A percentile compares a stretch with the other conserved stretches of the same genome.
Conservation (phyloP, 2,329 filamentous ascomycete genomes). For the Cordyceps tenuipes region DNA sequence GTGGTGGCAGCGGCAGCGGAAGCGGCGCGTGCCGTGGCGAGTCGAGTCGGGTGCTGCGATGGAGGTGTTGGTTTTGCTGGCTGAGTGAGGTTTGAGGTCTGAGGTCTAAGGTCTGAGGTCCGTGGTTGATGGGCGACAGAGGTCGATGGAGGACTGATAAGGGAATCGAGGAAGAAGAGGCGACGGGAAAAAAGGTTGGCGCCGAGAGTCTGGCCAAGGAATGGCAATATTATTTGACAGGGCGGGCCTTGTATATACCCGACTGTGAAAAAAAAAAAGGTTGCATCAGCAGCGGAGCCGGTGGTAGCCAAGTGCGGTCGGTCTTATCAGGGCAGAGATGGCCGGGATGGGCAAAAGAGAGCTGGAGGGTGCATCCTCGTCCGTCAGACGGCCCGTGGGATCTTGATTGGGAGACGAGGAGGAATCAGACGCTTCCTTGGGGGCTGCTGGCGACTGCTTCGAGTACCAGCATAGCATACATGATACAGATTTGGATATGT, state of each 20-base stretch:
- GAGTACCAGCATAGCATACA: background rate
- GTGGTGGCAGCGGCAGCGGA: too few relatives aligned
- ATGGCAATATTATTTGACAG: background rate
- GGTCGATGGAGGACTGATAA: background rate
- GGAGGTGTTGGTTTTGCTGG: background rate
- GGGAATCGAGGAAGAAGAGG: background rate
- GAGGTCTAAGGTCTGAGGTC: too few relatives aligned
- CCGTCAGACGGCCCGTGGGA: too few relatives aligned
- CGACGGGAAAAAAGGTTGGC: background rate
- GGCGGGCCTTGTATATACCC: conserved; percentile 1
- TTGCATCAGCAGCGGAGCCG: background rate
- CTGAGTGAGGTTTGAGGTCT: background rate
- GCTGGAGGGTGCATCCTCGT: too few relatives aligned
- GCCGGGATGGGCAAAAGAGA: background rate
- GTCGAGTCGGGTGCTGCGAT: background rate
- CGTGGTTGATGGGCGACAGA: background rate
- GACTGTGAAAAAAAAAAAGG: background rate
- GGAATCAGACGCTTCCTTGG: too few relatives aligned
- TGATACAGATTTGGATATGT: background rate
- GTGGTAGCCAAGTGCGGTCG: too few relatives aligned
- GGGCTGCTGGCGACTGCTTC: too few relatives aligned
- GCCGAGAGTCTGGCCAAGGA: background rate
- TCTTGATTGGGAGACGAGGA: too few relatives aligned
- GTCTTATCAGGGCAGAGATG: background rate
- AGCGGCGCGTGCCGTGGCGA: background rate